Evolutionary conservation across 208 protist genomes (phyloP).

Genomic region (Wallacemonas sp.): DNA sequence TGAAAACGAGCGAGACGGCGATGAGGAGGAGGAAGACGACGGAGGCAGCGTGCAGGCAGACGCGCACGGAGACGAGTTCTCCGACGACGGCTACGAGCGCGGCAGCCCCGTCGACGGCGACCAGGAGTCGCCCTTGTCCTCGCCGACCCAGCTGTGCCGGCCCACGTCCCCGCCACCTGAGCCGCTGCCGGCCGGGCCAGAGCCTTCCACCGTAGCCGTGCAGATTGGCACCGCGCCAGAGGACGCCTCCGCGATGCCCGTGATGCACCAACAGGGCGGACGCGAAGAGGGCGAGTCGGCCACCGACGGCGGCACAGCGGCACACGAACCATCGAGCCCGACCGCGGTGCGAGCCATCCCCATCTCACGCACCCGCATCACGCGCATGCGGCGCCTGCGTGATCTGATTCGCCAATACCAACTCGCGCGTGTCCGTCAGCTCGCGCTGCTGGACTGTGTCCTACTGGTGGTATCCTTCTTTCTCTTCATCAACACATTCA

Average conservation of each 20-base stretch:
- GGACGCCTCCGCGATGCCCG: neutral
- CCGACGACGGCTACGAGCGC: neutral
- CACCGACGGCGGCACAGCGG: neutral
- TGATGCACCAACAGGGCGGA: neutral
- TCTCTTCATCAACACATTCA: slow-evolving; percentile 12
- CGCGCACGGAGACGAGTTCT: neutral
- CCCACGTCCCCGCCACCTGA: too few species aligned
- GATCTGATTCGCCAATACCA: slow-evolving; percentile 13
- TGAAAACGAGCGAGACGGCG: neutral
- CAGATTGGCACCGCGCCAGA: too few species aligned
- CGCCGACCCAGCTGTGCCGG: neutral
- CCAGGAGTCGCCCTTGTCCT: neutral
- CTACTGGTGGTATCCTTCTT: slow-evolving; percentile 8
- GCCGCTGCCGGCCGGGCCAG: neutral
- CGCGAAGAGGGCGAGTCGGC: neutral
- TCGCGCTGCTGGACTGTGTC: slow-evolving; percentile 8
- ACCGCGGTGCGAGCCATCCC: slow-evolving; percentile 10
- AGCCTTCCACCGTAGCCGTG: too few species aligned
- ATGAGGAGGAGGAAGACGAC: neutral
- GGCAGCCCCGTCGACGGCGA: neutral
- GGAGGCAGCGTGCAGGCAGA: neutral
- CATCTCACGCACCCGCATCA: slow-evolving; percentile 12
- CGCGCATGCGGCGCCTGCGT: slow-evolving; percentile 9
- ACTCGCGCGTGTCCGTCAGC: slow-evolving; percentile 11
- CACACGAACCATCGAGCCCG: slow-evolving; percentile 9